Conservation (phyloP, 1,284 basidiomycete genomes). For the Xerocomus minutiporus region DNA sequence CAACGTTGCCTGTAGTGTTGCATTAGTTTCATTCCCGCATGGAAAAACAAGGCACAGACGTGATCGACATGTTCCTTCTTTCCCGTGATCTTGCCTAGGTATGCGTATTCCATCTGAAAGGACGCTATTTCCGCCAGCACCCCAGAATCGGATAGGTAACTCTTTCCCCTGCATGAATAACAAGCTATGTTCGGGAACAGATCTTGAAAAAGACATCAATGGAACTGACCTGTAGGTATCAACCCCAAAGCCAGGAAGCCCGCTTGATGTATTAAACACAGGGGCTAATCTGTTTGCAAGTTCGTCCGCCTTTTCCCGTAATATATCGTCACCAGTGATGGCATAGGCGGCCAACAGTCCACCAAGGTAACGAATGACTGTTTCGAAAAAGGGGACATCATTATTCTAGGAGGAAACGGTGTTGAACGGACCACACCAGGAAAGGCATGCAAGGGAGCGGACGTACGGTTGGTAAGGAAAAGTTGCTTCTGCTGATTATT, state of each 20-base stretch:
- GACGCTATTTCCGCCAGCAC: conserved; percentile 53
- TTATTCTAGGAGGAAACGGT: conserved; percentile 21
- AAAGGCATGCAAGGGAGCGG: background rate
- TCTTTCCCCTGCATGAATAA: conserved; percentile 1
- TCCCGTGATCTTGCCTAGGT: conserved; percentile 53
- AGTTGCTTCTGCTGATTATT: conserved; percentile 62
- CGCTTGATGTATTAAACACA: conserved; percentile 46
- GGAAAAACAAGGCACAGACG: background rate
- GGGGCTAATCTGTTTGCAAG: conserved; percentile 49
- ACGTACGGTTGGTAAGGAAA: conserved; percentile 42
- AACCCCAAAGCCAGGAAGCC: conserved; percentile 47
- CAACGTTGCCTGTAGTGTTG: conserved; percentile 5
- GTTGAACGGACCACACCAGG: background rate
- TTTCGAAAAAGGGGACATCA: conserved; percentile 72
- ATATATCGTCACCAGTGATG: conserved; percentile 46
- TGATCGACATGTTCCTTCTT: conserved; percentile 43
- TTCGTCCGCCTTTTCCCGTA: conserved; percentile 50
- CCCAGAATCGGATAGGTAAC: conserved; percentile 17
- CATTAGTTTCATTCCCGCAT: background rate
- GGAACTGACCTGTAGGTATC: conserved; percentile 42
- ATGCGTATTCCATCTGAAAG: conserved; percentile 55
- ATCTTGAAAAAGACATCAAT: background rate
- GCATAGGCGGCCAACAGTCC: conserved; percentile 81
- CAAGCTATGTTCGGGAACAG: too few relatives aligned
- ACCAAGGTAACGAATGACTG: conserved; percentile 82